Conservation (phyloP, 352 stramenopile species). For the Phytopythium boreale region DNA sequence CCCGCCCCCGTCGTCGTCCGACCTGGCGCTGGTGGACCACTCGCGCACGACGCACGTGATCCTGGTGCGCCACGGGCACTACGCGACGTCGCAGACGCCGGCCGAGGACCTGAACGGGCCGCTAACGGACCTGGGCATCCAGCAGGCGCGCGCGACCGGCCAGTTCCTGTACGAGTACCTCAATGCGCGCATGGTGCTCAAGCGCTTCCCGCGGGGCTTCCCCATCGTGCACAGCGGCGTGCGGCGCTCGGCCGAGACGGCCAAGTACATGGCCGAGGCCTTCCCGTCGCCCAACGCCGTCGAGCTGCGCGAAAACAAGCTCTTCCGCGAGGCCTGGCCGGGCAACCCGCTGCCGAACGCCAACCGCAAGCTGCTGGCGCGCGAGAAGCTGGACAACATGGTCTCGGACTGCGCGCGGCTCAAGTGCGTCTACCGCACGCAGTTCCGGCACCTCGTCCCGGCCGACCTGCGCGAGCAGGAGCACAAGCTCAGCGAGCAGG, state of each 20-base stretch:
- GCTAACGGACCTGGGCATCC: constrained; percentile 49
- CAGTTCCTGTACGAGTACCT: constrained; percentile 54
- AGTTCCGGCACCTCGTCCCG: constrained; percentile 67
- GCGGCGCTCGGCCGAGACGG: constrained; percentile 48
- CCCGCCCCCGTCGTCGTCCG: constrained; percentile 20
- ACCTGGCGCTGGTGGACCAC: constrained; percentile 58
- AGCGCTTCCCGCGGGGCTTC: constrained; percentile 49
- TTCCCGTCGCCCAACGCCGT: constrained; percentile 30
- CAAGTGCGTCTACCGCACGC: constrained; percentile 59
- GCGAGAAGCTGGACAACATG: constrained; percentile 76
- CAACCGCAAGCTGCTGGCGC: constrained; percentile 60
- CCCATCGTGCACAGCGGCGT: constrained; percentile 61
- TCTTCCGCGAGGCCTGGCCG: constrained; percentile 67
- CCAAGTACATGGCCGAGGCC: constrained; percentile 32
- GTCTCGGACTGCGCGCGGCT: constrained; percentile 62
- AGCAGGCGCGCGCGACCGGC: constrained; percentile 44
- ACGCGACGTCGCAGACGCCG: constrained; percentile 43
- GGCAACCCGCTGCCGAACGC: constrained; percentile 55
- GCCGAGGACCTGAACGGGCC: constrained; percentile 49
- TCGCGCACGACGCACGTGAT: constrained; percentile 68
- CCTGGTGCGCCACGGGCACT: constrained; percentile 67
- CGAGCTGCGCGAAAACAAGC: constrained; percentile 60
- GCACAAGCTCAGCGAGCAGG: constrained; percentile 18
- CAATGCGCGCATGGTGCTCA: constrained; percentile 38
- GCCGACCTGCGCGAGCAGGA: constrained; percentile 37